Conservation (phyloP, 257 asterid species). For the Rhazya stricta region DNA sequence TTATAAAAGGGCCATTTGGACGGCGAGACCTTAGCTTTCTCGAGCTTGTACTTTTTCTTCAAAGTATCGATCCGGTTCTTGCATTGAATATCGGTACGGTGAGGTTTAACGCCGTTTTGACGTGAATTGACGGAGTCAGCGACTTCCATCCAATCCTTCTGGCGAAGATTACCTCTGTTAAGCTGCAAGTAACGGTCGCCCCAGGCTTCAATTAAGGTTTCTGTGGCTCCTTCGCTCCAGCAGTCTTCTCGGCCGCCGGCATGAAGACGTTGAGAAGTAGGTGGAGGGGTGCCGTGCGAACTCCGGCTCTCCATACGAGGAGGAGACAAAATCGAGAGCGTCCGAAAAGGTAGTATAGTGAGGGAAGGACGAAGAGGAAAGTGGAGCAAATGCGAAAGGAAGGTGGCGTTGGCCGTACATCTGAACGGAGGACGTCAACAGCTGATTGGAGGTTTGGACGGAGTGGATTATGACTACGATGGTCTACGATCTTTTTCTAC, state of each 20-base stretch:
- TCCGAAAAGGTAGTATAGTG: not conserved
- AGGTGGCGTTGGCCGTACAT: conserved; percentile 24
- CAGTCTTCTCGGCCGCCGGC: conserved; percentile 61
- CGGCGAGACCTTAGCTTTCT: conserved; percentile 47
- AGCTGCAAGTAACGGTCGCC: conserved; percentile 60
- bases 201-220: conserved; percentile 62
- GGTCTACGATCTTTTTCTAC: conserved; percentile 8
- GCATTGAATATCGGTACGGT: conserved; percentile 68
- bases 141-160: conserved; percentile 70
- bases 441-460: conserved; percentile 24
- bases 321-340: not conserved
- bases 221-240: conserved; percentile 79
- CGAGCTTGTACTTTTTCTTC: conserved; percentile 64
- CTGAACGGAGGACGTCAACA: conserved; percentile 31
- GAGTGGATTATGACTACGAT: conserved; percentile 18
- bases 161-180: conserved; percentile 68
- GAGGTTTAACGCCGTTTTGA: conserved; percentile 57
- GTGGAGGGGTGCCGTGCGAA: not conserved
- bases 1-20: conserved; percentile 59
- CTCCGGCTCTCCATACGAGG: conserved; percentile 14
- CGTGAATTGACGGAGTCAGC: conserved; percentile 55
- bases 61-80: conserved; percentile 68
- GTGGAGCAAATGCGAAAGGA: conserved; percentile 1
- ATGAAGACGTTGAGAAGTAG: conserved; percentile 12
- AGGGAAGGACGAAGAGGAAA: not conserved